These are phyloP conservation scores for Crepidotus variabilis DNA, from an alignment of 768 basidiomycete genomes.

Conservation along the genomic window DNA sequence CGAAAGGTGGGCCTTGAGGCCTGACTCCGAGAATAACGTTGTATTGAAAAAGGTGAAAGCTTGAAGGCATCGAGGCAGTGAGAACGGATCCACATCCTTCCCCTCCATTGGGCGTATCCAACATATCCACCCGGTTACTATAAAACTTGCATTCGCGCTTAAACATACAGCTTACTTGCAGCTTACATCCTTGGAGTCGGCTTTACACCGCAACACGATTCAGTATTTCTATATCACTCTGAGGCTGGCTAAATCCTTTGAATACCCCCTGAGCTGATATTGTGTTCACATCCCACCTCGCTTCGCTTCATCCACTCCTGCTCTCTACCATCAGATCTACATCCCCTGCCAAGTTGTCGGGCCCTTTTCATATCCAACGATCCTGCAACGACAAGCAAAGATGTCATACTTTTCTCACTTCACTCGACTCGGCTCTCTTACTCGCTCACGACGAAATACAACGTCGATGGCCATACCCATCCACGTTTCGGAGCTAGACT, in stretches of 20 bases:
- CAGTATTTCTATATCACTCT: neutral
- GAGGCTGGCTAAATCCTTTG: neutral
- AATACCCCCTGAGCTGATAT: neutral
- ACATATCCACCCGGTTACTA: neutral
- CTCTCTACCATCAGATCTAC: neutral
- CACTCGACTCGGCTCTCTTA: constrained; percentile 8
- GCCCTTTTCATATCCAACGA: neutral
- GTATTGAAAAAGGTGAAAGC: neutral
- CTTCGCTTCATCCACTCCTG: neutral
- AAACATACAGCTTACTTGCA: neutral
- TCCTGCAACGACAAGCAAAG: neutral
- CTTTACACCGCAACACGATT: neutral
- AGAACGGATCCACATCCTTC: constrained; percentile 8
- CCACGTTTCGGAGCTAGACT: neutral
- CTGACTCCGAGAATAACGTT: constrained; percentile 20
- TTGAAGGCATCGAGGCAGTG: constrained; percentile 3
- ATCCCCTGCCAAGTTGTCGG: too few relatives aligned
- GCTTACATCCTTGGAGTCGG: neutral
- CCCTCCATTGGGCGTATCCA: constrained; percentile 1
- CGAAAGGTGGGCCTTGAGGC: constrained; percentile 2
- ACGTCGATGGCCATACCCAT: constrained; percentile 2
- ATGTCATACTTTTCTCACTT: constrained; percentile 16
- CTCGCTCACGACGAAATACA: constrained; percentile 10
- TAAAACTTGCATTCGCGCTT: neutral
- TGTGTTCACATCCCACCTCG: neutral